Conservation (phyloP, 768 basidiomycete species). For the Trametopsis cervina region DNA sequence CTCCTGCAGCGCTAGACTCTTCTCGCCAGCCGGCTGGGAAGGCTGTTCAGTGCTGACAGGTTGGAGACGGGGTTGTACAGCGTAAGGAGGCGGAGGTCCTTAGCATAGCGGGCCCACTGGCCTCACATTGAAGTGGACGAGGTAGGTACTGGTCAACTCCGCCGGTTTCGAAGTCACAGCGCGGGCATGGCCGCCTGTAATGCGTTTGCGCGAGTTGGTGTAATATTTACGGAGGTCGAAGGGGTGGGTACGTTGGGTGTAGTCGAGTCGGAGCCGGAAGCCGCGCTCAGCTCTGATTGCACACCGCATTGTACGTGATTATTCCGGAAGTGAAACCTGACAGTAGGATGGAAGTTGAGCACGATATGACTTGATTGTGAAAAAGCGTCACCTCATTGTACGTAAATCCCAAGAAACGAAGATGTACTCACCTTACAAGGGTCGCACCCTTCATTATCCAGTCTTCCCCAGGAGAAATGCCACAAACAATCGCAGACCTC, state of each 20-base stretch:
- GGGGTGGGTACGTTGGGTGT: constrained; percentile 24
- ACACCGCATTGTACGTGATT: constrained; percentile 47
- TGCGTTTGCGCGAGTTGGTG: constrained; percentile 54
- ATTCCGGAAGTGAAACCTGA: constrained; percentile 58
- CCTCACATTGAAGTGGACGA: background rate
- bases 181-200: constrained; percentile 59
- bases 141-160: constrained; percentile 23
- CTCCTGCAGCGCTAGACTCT: background rate
- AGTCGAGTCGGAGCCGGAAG: constrained; percentile 20
- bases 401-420: background rate
- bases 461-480: constrained; percentile 62
- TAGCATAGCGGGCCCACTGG: background rate
- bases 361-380: constrained; percentile 60
- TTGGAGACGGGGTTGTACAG: constrained; percentile 7
- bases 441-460: constrained; percentile 58
- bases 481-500: constrained; percentile 49
- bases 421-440: constrained; percentile 46
- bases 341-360: constrained; percentile 55
- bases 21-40: too few relatives aligned
- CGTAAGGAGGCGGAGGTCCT: constrained; percentile 8
- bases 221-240: constrained; percentile 22
- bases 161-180: constrained; percentile 53
- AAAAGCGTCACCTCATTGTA: constrained; percentile 3
- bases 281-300: constrained; percentile 31
- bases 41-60: too few relatives aligned